Evolutionary conservation across 306 rosid genomes (phyloP).

Genomic region (Pueraria montana): DNA sequence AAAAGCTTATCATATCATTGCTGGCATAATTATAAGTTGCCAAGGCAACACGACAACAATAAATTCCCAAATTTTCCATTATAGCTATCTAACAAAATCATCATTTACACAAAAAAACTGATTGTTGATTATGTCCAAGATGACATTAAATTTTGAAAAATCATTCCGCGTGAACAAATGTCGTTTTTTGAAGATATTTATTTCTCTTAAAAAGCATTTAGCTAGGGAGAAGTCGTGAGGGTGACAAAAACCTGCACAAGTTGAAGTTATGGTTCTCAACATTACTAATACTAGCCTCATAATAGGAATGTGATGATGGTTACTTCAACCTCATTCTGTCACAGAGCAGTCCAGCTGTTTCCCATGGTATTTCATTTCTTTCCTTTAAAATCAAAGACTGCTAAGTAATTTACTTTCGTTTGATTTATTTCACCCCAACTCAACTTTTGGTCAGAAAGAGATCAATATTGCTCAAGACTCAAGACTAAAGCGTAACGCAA

Average conservation of each 20-base stretch:
- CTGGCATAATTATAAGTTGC: no score
- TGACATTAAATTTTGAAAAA: not conserved
- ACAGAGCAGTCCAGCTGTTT: slow-evolving; percentile 1
- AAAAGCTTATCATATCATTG: no score
- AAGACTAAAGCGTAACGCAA: not conserved
- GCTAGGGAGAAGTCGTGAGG: not conserved
- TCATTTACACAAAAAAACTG: not conserved
- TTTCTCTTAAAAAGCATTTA: not conserved
- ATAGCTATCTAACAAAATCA: not conserved
- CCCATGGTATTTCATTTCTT: not conserved
- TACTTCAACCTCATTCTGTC: slow-evolving; percentile 9
- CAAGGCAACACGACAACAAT: no score
- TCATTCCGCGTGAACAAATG: not conserved
- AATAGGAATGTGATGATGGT: slow-evolving; percentile 20
- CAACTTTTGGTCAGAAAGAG: not conserved
- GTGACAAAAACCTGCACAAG: not conserved
- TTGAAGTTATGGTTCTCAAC: not conserved
- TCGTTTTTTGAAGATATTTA: not conserved
- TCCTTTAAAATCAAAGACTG: slow-evolving; percentile 6
- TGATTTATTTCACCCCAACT: not conserved
- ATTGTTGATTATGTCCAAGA: not conserved
- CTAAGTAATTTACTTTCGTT: not conserved
- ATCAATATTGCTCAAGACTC: not conserved
- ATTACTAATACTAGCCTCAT: not conserved
- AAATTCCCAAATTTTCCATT: not conserved